Percentiles rank a stretch among this genome's conserved stretches.
Conservation (phyloP, 2,329 filamentous ascomycete genomes). For the Berkeleyomyces rouxiae region DNA sequence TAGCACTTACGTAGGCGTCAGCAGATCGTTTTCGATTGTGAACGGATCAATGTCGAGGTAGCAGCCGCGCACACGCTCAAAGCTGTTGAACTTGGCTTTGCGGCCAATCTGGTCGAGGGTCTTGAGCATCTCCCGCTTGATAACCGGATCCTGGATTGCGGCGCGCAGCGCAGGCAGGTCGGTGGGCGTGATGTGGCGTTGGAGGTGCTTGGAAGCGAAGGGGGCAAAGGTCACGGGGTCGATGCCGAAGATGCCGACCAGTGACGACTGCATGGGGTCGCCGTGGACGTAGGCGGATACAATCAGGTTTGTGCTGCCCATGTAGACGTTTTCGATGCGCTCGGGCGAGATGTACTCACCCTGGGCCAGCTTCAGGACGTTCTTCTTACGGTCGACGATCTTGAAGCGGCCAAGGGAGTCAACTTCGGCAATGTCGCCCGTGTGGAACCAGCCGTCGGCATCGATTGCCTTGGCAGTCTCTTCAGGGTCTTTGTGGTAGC, state of each 20-base stretch:
- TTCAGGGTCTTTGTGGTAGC: constrained; percentile 79
- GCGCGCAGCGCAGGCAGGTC: constrained; percentile 52
- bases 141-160: constrained; percentile 50
- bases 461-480: constrained; percentile 75
- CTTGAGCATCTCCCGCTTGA: constrained; percentile 59
- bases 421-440: constrained; percentile 76
- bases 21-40: constrained; percentile 76
- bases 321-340: constrained; percentile 86
- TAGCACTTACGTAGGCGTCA: constrained; percentile 66
- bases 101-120: constrained; percentile 63
- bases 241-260: constrained; percentile 79
- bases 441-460: constrained; percentile 90
- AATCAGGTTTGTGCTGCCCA: constrained; percentile 63
- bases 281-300: constrained; percentile 80
- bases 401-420: constrained; percentile 75
- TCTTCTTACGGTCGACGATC: constrained; percentile 96
- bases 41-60: constrained; percentile 76
- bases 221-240: constrained; percentile 69
- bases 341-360: constrained; percentile 97
- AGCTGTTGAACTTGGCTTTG: constrained; percentile 81
- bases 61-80: constrained; percentile 63
- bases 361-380: constrained; percentile 94
- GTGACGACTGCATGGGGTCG: constrained; percentile 61
- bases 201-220: constrained; percentile 63
- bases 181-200: constrained; percentile 42